Conservation (phyloP, 805 yeast species). For the Candida krabiensis region DNA sequence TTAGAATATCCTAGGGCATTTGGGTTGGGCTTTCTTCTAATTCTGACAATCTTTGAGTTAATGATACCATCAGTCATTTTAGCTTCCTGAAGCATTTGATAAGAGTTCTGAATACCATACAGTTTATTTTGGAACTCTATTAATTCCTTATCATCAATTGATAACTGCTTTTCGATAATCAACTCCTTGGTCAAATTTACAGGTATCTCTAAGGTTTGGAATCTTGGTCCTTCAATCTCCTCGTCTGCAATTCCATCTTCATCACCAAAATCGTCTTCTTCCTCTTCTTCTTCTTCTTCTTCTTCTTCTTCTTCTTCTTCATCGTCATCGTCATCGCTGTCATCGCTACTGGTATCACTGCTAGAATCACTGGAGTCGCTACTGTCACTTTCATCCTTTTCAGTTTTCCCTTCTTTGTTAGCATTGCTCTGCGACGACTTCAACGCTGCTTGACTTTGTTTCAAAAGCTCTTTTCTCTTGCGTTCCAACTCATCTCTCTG, state of each 20-base stretch:
- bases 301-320: slow-evolving; percentile 4
- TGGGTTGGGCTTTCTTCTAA: slow-evolving; percentile 47
- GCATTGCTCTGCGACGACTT: slow-evolving; percentile 6
- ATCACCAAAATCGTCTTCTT: slow-evolving; percentile 6
- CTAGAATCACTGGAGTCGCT: slow-evolving; percentile 10
- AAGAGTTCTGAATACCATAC: slow-evolving; percentile 24
- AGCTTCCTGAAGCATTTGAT: slow-evolving; percentile 28
- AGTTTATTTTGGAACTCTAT: slow-evolving; percentile 33
- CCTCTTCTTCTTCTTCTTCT: slow-evolving; percentile 5
- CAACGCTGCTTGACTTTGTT: slow-evolving; percentile 5
- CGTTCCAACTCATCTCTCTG: slow-evolving; percentile 17
- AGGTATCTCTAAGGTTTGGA: slow-evolving; percentile 19
- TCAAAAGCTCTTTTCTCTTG: slow-evolving; percentile 8
- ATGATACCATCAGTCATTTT: slow-evolving; percentile 29
- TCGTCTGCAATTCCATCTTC: slow-evolving; percentile 11
- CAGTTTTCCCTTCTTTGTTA: slow-evolving; percentile 3
- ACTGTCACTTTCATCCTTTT: slow-evolving; percentile 11
- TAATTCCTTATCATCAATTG: slow-evolving; percentile 38
- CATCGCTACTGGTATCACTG: slow-evolving; percentile 9
- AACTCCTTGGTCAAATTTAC: slow-evolving; percentile 24
- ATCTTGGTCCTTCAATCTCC: slow-evolving; percentile 15
- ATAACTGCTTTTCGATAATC: slow-evolving; percentile 30
- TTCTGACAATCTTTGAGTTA: slow-evolving; percentile 40
- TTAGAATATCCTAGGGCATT: slow-evolving; percentile 47
- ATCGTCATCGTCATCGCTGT: slow-evolving; percentile 5